These are phyloP conservation scores for Peronospora belbahrii DNA, from an alignment of 352 stramenopile species.

Conservation along the genomic window DNA sequence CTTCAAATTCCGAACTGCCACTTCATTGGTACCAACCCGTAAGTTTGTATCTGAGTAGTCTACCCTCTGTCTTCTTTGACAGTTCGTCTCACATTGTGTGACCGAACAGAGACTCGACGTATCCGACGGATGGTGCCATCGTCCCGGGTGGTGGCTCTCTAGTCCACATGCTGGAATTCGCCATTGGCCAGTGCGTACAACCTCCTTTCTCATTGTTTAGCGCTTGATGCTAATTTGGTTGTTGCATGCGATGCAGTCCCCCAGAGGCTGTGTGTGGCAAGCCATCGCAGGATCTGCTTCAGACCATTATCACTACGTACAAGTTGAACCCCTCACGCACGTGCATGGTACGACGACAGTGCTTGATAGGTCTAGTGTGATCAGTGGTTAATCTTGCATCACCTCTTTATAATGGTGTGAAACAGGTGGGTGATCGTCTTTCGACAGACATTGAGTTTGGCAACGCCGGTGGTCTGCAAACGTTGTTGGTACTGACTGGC, in stretches of 20 bases:
- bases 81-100: background rate
- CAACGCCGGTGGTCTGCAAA: conserved; percentile 55
- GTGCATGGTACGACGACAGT: conserved; percentile 52
- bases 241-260: conserved; percentile 23
- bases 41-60: conserved; percentile 10
- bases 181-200: conserved; percentile 48
- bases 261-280: conserved; percentile 76
- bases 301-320: conserved; percentile 72
- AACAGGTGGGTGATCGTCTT: conserved; percentile 69
- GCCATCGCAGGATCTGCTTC: conserved; percentile 73
- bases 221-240: conserved; percentile 1
- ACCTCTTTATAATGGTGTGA: background rate
- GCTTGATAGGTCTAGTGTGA: background rate
- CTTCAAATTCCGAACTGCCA: conserved; percentile 63
- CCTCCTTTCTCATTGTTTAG: background rate
- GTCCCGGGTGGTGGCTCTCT: conserved; percentile 63
- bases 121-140: conserved; percentile 63
- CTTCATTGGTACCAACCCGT: conserved; percentile 84
- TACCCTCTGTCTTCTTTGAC: background rate
- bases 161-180: conserved; percentile 59
- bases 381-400: background rate
- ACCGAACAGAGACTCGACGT: conserved; percentile 57
- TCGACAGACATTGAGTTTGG: conserved; percentile 84
- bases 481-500: conserved; percentile 67
- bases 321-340: conserved; percentile 58